These are phyloP conservation scores for Syzygium aqueum DNA, from an alignment of 345 rosid species.

Conservation along the genomic window DNA sequence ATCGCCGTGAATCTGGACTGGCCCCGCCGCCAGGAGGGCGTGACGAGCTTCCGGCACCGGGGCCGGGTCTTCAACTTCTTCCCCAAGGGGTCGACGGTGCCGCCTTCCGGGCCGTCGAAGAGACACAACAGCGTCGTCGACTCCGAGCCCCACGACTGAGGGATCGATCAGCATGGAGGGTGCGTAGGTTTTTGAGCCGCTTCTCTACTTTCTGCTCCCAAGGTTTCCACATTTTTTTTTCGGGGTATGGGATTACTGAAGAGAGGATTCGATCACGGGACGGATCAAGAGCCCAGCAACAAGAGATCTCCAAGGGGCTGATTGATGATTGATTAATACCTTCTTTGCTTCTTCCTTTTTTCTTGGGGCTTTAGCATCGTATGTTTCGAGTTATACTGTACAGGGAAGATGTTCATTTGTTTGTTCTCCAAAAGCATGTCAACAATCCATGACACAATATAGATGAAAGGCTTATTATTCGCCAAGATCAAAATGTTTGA, in stretches of 20 bases:
- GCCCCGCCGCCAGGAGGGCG: not conserved
- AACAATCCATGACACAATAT: not conserved
- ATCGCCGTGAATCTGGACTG: not conserved
- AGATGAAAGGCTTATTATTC: not conserved
- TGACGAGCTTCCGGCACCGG: slow-evolving; percentile 25
- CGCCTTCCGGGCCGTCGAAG: slow-evolving; percentile 86
- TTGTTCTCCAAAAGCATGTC: not conserved
- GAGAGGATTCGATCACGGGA: not conserved
- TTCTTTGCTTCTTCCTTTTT: not conserved
- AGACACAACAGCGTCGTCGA: slow-evolving; percentile 50
- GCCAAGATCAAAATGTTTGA: not conserved
- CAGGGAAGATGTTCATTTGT: not conserved
- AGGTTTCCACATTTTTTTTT: not conserved
- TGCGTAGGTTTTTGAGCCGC: not conserved
- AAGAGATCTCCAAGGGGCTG: not conserved
- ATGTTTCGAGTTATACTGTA: not conserved
- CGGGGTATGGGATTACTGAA: not conserved
- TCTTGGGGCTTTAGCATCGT: not conserved
- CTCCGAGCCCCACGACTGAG: slow-evolving; percentile 25
- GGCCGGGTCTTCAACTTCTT: slow-evolving; percentile 54
- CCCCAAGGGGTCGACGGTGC: slow-evolving; percentile 61
- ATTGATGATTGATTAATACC: not conserved
- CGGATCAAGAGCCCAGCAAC: not conserved
- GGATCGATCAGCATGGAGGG: not conserved
- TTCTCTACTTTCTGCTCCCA: not conserved